A percentile compares a stretch with the other conserved stretches of the same genome.
These are phyloP conservation scores for Apiospora sp. DNA, from an alignment of 2,329 filamentous ascomycete species.

Conservation along the genomic window DNA sequence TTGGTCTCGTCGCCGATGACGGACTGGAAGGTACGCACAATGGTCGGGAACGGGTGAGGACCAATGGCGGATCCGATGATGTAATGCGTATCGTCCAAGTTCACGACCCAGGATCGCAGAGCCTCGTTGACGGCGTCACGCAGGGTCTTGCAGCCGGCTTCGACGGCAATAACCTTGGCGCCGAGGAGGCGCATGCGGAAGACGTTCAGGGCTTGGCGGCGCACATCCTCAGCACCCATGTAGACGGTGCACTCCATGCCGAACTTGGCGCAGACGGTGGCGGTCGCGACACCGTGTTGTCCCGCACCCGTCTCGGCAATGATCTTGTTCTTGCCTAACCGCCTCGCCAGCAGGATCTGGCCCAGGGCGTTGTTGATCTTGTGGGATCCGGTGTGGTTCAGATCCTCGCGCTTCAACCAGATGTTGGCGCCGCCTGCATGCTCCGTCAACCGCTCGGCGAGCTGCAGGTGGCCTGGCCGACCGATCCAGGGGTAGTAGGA, in stretches of 20 bases:
- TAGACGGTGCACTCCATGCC: slow-evolving; percentile 98
- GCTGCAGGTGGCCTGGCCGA: slow-evolving; percentile 88
- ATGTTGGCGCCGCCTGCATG: slow-evolving; percentile 92
- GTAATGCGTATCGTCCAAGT: slow-evolving; percentile 95
- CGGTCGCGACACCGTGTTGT: slow-evolving; percentile 97
- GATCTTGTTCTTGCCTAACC: slow-evolving; percentile 93
- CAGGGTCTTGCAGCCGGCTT: slow-evolving; percentile 84
- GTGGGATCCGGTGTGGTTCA: slow-evolving; percentile 97
- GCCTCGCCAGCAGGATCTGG: slow-evolving; percentile 84
- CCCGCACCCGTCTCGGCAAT: slow-evolving; percentile 98
- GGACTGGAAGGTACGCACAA: slow-evolving; percentile 96
- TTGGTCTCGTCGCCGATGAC: slow-evolving; percentile 97
- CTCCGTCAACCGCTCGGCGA: slow-evolving; percentile 87
- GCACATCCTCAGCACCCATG: slow-evolving; percentile 96
- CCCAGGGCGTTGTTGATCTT: slow-evolving; percentile 99
- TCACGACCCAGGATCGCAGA: slow-evolving; percentile 90
- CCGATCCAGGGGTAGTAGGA: slow-evolving; percentile 98
- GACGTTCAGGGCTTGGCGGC: slow-evolving; percentile 94
- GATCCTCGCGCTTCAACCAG: slow-evolving; percentile 96
- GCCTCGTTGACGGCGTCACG: slow-evolving; percentile 95
- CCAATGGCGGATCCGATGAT: slow-evolving; percentile 98
- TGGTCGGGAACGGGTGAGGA: slow-evolving; percentile 96
- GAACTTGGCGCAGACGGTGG: slow-evolving; percentile 97
- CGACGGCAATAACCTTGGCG: slow-evolving; percentile 90
- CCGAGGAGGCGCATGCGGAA: slow-evolving; percentile 98